Evolutionary conservation across 345 rosid genomes (phyloP).

Genomic region (Arabis alpina): DNA sequence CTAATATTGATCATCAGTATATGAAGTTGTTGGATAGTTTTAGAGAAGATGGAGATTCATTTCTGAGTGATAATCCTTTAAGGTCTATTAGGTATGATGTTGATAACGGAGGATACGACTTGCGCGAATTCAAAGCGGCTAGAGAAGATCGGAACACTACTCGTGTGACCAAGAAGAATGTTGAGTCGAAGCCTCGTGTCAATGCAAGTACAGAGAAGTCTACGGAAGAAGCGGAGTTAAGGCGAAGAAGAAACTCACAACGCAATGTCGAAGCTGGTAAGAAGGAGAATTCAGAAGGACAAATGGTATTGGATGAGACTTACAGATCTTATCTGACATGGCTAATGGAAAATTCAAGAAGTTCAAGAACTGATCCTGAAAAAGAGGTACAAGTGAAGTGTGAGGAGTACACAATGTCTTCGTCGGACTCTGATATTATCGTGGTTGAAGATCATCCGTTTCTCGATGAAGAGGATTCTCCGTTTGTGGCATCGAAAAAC

Average conservation of each 20-base stretch:
- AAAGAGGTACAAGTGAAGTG: constrained; percentile 35
- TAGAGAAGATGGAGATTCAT: constrained; percentile 43
- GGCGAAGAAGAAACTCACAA: constrained; percentile 16
- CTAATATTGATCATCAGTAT: constrained; percentile 46
- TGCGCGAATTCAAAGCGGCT: neutral
- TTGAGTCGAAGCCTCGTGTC: constrained; percentile 14
- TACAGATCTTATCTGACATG: constrained; percentile 29
- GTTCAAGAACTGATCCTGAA: neutral
- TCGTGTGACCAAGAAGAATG: constrained; percentile 23
- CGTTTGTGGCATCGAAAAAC: constrained; percentile 50
- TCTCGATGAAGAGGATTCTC: constrained; percentile 41
- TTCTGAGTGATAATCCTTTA: constrained; percentile 30
- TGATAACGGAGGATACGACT: constrained; percentile 36
- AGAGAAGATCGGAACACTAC: neutral
- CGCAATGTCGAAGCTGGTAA: neutral
- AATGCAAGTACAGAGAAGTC: constrained; percentile 10
- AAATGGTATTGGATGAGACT: constrained; percentile 23
- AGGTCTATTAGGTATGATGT: constrained; percentile 38
- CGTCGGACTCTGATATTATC: constrained; percentile 54
- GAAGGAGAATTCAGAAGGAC: constrained; percentile 11
- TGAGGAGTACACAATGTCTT: constrained; percentile 42
- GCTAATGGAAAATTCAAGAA: constrained; percentile 24
- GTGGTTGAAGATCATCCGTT: constrained; percentile 45
- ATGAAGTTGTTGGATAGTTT: constrained; percentile 45
- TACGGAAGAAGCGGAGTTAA: neutral